Evolutionary conservation across 1,284 basidiomycete species (phyloP).

Genomic region (Cryptococcus sp.): DNA sequence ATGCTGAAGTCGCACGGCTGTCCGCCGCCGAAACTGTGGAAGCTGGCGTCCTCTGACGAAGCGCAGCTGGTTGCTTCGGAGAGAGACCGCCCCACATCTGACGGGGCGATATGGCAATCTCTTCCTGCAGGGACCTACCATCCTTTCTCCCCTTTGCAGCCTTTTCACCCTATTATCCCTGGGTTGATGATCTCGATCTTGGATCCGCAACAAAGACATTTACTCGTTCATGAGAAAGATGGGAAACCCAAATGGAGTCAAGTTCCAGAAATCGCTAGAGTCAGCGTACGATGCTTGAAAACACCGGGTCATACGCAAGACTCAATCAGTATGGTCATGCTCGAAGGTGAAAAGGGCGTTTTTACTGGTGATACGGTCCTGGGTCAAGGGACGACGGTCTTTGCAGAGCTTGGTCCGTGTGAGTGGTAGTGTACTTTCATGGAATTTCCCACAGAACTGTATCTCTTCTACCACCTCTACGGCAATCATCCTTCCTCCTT

Average conservation of each 20-base stretch:
- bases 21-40: constrained; percentile 54
- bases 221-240: constrained; percentile 39
- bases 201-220: constrained; percentile 35
- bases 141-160: constrained; percentile 39
- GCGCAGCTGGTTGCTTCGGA: constrained; percentile 25
- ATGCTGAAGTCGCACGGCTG: constrained; percentile 59
- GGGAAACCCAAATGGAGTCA: constrained; percentile 42
- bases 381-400: constrained; percentile 86
- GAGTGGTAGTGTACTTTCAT: constrained; percentile 56
- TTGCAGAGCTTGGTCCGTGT: constrained; percentile 80
- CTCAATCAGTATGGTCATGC: constrained; percentile 72
- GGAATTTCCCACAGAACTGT: not conserved
- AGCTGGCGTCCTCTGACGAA: constrained; percentile 50
- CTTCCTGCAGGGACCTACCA: constrained; percentile 35
- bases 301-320: constrained; percentile 91
- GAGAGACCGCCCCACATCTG: constrained; percentile 34
- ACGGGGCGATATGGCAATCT: constrained; percentile 30
- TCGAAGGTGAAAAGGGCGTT: constrained; percentile 61
- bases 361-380: constrained; percentile 91
- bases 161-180: constrained; percentile 43
- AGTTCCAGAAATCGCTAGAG: constrained; percentile 40
- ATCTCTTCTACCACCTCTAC: not conserved
- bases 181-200: constrained; percentile 46
- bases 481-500: not conserved
- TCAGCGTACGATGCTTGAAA: constrained; percentile 66